These are phyloP conservation scores for Amorphotheca resinae DNA, from an alignment of 495 filamentous ascomycete genomes.

Conservation along the genomic window DNA sequence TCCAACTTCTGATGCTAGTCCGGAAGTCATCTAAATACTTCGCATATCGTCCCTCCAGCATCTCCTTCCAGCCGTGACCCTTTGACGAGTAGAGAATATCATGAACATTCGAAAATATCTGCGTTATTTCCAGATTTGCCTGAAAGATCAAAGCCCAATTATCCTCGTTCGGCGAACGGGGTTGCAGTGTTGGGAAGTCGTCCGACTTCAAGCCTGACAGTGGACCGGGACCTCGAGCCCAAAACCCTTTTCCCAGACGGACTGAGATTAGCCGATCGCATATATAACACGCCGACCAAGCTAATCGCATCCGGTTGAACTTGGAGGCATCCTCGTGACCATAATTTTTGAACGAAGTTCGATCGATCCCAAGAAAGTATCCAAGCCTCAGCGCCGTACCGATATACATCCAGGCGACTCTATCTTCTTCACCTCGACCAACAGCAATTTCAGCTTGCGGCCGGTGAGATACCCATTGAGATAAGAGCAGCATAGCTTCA, in stretches of 20 bases:
- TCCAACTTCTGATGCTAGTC: constrained; percentile 47
- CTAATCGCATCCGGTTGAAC: constrained; percentile 40
- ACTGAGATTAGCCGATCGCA: constrained; percentile 54
- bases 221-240: constrained; percentile 51
- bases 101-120: constrained; percentile 56
- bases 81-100: constrained; percentile 54
- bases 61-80: constrained; percentile 50
- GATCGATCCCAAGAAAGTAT: constrained; percentile 48
- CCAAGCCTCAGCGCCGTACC: constrained; percentile 50
- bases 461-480: constrained; percentile 53
- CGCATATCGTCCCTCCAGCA: constrained; percentile 52
- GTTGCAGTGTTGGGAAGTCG: constrained; percentile 49
- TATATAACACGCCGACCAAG: constrained; percentile 48
- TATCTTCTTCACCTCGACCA: constrained; percentile 52
- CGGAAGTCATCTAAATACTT: constrained; percentile 47
- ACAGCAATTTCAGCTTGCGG: constrained; percentile 39
- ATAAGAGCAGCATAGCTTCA: constrained; percentile 49
- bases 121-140: constrained; percentile 49
- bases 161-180: constrained; percentile 38
- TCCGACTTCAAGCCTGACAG: constrained; percentile 46
- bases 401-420: constrained; percentile 58
- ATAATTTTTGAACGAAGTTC: constrained; percentile 39
- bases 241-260: constrained; percentile 50
- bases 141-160: constrained; percentile 52
- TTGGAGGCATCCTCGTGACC: constrained; percentile 34